Conservation (phyloP, 345 rosid species). For the Abelmoschus esculentus region DNA sequence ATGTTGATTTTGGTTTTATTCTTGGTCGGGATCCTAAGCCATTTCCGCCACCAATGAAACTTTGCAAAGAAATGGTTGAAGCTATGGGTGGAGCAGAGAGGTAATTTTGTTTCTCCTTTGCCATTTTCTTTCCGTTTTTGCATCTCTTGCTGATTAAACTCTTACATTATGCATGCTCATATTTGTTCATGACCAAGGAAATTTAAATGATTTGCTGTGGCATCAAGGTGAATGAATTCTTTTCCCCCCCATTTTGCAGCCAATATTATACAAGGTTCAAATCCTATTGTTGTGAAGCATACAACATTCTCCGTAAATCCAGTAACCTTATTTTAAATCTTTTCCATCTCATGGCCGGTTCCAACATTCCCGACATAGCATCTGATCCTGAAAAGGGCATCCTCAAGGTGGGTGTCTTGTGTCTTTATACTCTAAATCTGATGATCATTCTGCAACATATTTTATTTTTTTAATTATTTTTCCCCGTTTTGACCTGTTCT, state of each 20-base stretch:
- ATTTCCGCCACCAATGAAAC: constrained; percentile 99
- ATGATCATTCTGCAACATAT: not conserved
- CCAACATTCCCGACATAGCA: constrained; percentile 93
- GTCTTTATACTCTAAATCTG: not conserved
- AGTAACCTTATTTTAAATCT: constrained; percentile 91
- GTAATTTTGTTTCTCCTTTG: constrained; percentile 23
- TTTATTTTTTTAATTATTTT: not conserved
- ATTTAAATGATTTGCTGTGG: no score
- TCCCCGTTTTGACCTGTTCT: constrained; percentile 7
- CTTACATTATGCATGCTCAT: not conserved
- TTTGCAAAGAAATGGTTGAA: constrained; percentile 99
- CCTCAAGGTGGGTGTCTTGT: constrained; percentile 58
- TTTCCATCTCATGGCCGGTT: constrained; percentile 96
- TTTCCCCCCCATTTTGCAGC: constrained; percentile 34
- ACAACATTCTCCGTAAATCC: constrained; percentile 97
- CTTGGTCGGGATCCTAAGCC: constrained; percentile 99
- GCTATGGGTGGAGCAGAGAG: constrained; percentile 99
- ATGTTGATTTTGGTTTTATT: constrained; percentile 94
- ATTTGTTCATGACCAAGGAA: no score
- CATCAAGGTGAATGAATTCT: no score
- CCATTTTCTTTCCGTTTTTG: not conserved
- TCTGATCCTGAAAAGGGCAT: constrained; percentile 97
- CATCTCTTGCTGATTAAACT: not conserved
- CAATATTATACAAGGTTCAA: constrained; percentile 93
- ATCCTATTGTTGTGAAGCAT: constrained; percentile 97